These are phyloP conservation scores for Yamadazyma kanchanaburiensis DNA, from an alignment of 1,139 yeast species.

Conservation along the genomic window DNA sequence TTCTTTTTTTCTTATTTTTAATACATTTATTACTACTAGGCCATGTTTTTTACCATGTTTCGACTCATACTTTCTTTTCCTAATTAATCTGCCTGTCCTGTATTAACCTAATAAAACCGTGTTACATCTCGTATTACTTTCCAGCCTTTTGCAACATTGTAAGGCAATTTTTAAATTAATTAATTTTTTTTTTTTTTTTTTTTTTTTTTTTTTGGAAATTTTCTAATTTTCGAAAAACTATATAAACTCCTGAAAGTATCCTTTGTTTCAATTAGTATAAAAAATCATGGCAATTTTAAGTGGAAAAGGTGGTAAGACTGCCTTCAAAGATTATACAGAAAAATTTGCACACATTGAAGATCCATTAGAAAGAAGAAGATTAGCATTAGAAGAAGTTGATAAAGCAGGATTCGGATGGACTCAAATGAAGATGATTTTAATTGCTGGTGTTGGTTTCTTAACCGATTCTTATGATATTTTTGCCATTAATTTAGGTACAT, in stretches of 20 bases:
- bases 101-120: no score
- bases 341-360: conserved; percentile 84
- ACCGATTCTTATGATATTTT: conserved; percentile 92
- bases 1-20: no score
- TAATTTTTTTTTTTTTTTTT: conserved; percentile 4
- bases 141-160: no score
- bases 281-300: not conserved
- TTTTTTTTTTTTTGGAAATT: conserved; percentile 2
- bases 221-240: not conserved
- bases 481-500: conserved; percentile 76
- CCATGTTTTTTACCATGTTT: no score
- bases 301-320: conserved; percentile 73
- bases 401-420: conserved; percentile 85
- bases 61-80: no score
- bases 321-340: conserved; percentile 81
- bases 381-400: conserved; percentile 86
- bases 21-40: no score
- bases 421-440: conserved; percentile 79
- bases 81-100: no score
- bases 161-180: conserved; percentile 1
- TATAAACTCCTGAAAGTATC: not conserved
- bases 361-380: conserved; percentile 85
- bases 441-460: conserved; percentile 93
- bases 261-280: not conserved
- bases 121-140: no score